Conservation (phyloP, 164 flowering plant genomes). For the Litsea cubeba region DNA sequence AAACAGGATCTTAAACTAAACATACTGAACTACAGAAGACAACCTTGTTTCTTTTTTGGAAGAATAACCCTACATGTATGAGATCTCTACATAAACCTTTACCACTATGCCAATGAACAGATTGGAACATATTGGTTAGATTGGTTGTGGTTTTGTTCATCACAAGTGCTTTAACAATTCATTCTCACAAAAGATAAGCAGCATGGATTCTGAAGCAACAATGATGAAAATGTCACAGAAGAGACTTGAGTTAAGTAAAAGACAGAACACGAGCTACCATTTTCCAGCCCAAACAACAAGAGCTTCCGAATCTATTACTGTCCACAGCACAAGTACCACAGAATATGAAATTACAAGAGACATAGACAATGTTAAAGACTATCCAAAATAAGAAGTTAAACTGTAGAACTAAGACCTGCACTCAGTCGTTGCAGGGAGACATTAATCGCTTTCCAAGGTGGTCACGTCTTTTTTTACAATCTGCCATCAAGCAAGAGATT, state of each 20-base stretch:
- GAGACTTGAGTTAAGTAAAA: too few relatives aligned
- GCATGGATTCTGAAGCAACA: too few relatives aligned
- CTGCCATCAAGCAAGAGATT: conserved; percentile 22
- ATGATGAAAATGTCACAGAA: too few relatives aligned
- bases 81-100: neutral
- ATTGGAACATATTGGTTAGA: neutral
- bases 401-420: neutral
- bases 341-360: neutral
- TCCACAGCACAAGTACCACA: neutral
- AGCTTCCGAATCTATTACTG: neutral
- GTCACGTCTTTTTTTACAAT: conserved; percentile 33
- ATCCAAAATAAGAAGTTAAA: neutral
- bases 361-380: neutral
- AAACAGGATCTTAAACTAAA: neutral
- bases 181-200: neutral
- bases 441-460: conserved; percentile 23
- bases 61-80: too few relatives aligned
- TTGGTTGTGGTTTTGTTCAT: neutral
- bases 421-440: neutral
- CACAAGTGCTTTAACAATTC: neutral
- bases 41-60: neutral
- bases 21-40: neutral
- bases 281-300: neutral
- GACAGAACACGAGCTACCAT: neutral
- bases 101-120: neutral